Conservation (phyloP, 352 stramenopile species). For the Aphanomyces euteiches region DNA sequence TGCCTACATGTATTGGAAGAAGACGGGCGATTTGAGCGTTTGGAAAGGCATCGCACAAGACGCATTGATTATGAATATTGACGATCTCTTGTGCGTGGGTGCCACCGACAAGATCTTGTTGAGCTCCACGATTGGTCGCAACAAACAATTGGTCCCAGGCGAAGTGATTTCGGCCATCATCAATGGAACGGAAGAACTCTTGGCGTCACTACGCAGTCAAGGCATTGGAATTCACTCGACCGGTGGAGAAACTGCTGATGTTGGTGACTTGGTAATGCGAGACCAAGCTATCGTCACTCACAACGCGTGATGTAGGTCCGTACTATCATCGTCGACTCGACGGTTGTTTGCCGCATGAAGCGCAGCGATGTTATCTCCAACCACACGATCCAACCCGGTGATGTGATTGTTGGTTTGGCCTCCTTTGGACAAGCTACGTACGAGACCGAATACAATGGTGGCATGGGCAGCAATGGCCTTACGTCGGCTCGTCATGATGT, state of each 20-base stretch:
- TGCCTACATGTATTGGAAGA: conserved; percentile 45
- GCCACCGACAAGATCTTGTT: conserved; percentile 39
- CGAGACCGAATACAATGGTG: conserved; percentile 42
- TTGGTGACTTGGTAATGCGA: conserved; percentile 34
- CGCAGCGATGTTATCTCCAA: conserved; percentile 37
- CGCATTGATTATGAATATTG: conserved; percentile 42
- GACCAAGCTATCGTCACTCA: background rate
- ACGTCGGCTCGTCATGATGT: conserved; percentile 40
- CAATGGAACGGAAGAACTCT: conserved; percentile 39
- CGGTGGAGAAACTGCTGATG: conserved; percentile 41
- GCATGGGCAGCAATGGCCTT: conserved; percentile 42
- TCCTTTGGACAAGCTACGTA: conserved; percentile 41
- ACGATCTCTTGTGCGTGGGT: conserved; percentile 40
- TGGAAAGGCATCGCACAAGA: conserved; percentile 45
- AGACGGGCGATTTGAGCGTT: conserved; percentile 38
- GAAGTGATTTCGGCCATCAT: conserved; percentile 44
- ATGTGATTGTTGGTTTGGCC: conserved; percentile 39
- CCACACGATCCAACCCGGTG: conserved; percentile 34
- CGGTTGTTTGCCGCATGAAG: conserved; percentile 36
- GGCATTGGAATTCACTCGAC: conserved; percentile 37
- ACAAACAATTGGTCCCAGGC: conserved; percentile 39
- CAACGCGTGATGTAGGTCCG: conserved; percentile 19
- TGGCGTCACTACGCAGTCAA: conserved; percentile 33
- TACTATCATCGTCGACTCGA: conserved; percentile 42
- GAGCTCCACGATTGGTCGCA: conserved; percentile 40